Conservation (phyloP, 2,329 filamentous ascomycete genomes). For the Fusarium longipes region DNA sequence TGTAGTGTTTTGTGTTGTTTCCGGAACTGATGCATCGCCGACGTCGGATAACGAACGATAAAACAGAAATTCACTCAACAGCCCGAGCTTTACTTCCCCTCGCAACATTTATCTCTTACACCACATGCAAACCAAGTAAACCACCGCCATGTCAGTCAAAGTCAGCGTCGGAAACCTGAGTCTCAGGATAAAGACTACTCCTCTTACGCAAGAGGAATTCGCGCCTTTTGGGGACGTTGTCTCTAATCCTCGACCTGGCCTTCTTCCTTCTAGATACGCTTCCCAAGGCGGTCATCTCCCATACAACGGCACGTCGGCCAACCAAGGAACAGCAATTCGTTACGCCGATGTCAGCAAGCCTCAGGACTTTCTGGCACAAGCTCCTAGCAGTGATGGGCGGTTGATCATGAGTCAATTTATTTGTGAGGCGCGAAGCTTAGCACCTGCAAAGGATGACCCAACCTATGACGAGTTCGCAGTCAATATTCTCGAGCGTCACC, state of each 20-base stretch:
- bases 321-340: constrained; percentile 91
- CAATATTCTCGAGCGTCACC: constrained; percentile 85
- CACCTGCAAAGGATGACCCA: constrained; percentile 16
- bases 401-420: constrained; percentile 90
- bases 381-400: constrained; percentile 64
- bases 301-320: constrained; percentile 69
- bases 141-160: constrained; percentile 42
- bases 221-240: constrained; percentile 85
- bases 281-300: constrained; percentile 54
- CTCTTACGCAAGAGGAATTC: constrained; percentile 77
- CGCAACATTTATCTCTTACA: not conserved
- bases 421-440: constrained; percentile 63
- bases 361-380: constrained; percentile 74
- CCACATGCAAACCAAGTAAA: not conserved
- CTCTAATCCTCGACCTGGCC: constrained; percentile 72
- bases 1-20: constrained; percentile 57
- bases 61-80: constrained; percentile 7
- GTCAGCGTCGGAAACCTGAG: constrained; percentile 40
- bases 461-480: constrained; percentile 64
- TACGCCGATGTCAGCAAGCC: constrained; percentile 83
- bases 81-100: not conserved
- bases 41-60: constrained; percentile 12
- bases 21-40: not conserved
- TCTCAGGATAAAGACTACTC: constrained; percentile 64
- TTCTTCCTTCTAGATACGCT: constrained; percentile 62